Evolutionary conservation across 202 grass and related monocot genomes (phyloP), one percentile per base, ranked within the genome.

Genomic region (Setaria italica): DNA sequence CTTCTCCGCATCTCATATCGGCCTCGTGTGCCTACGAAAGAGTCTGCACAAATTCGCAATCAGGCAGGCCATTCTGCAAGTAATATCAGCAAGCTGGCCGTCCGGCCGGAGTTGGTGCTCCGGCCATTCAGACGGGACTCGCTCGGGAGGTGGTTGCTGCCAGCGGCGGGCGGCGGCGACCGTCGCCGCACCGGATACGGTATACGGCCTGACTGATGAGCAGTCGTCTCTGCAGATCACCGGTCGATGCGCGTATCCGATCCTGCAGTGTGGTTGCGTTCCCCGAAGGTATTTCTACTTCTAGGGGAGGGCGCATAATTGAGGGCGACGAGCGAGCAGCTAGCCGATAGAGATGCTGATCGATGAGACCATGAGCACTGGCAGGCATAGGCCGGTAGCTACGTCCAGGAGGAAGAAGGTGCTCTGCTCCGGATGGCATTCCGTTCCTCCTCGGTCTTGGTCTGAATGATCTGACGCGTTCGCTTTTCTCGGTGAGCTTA

Each of bases 11-110:
- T 62, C 19, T 54, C 43, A 29, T 20, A 53, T 14, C 11, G 67
- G 37, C 63, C 56, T 54, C 42, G 37, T 5, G 62, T 86, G 85
- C 80, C 80, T 13, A 79, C 59, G 51, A 87, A 90, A 82, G 72
- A 73, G 53, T 53, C 62, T 54, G 72, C 85, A 77, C 85, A 77
- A 69, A 66, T 35, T 86, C 68, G 11, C 67, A 37, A 75, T 84
- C 83, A 78, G 65, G 20, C 34, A 53, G 1, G 2, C 37, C 30
- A 64, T 62, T 66, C 29, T 32, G 11, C 12, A 17, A 17, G 8
- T 51, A 19, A 51, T 21, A 15, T n/a, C 75, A 33, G 21, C 85
- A 85, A 41, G 25, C 25, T 25, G 13, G 62, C 41, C 1, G 67
- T 45, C 25, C 3, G 30, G 71, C 71, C 47, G 53, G 25, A 45